phyloP scores from a whole-genome alignment of 345 rosid genomes.

The Acer negundo region DNA sequence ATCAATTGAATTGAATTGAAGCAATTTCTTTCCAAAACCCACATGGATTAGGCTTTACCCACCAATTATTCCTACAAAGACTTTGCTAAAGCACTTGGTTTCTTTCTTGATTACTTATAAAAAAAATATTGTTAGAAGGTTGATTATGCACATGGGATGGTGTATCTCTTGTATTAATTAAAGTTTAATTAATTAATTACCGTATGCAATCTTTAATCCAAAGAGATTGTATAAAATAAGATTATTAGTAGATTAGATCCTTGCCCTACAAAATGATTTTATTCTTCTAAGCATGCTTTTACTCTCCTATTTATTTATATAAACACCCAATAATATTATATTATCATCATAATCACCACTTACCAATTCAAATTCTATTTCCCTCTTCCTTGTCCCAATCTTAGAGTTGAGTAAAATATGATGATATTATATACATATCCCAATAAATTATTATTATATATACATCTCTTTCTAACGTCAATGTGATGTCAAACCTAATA shows the following conservation, averaged over 20 bases:
- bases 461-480: conserved; percentile 11
- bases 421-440: background rate
- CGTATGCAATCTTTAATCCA: conserved; percentile 11
- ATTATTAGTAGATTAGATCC: conserved; percentile 24
- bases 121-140: conserved; percentile 3
- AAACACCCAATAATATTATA: conserved; percentile 13
- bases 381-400: conserved; percentile 14
- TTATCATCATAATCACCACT: conserved; percentile 19
- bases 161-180: conserved; percentile 29
- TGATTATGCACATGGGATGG: conserved; percentile 47
- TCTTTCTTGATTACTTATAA: background rate
- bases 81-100: conserved; percentile 23
- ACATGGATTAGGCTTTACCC: conserved; percentile 34
- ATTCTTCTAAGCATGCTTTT: conserved; percentile 30
- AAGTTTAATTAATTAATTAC: background rate
- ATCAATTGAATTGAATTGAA: background rate
- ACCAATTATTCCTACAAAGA: conserved; percentile 33
- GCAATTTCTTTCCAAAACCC: conserved; percentile 24
- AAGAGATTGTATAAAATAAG: background rate
- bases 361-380: conserved; percentile 19
- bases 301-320: background rate
- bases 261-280: conserved; percentile 41
- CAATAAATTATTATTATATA: background rate
- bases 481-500: conserved; percentile 4
- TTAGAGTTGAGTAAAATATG: background rate